Evolutionary conservation across 2,329 filamentous ascomycete genomes (phyloP).

Genomic region (Colletotrichum truncatum): DNA sequence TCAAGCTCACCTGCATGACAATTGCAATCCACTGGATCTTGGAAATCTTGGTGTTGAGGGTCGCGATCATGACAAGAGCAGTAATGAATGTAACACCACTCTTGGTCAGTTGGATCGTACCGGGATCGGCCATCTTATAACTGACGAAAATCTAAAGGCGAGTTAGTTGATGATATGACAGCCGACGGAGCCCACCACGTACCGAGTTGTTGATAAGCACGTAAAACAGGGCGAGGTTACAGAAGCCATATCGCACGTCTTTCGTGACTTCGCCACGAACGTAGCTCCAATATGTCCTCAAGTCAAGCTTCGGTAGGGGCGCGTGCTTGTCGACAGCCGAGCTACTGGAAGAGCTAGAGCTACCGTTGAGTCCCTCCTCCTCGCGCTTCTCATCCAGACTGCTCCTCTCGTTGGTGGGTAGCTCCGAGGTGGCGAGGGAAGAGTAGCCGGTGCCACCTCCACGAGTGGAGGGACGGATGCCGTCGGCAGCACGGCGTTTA

Average conservation of each 20-base stretch:
- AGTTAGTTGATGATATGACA: constrained; percentile 18
- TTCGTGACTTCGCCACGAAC: constrained; percentile 36
- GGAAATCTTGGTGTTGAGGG: constrained; percentile 37
- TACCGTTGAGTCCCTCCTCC: constrained; percentile 28
- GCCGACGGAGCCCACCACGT: background rate
- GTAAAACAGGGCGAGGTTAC: constrained; percentile 42
- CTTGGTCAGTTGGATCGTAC: constrained; percentile 42
- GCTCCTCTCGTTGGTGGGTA: constrained; percentile 24
- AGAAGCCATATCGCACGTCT: constrained; percentile 42
- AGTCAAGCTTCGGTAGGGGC: constrained; percentile 16
- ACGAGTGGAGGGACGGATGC: constrained; percentile 30
- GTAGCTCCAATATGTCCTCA: constrained; percentile 33
- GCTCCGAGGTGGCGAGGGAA: constrained; percentile 27
- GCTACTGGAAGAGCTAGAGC: constrained; percentile 11
- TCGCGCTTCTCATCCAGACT: constrained; percentile 34
- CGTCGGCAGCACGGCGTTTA: constrained; percentile 27
- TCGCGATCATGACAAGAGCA: constrained; percentile 39
- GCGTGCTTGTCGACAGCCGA: constrained; percentile 16
- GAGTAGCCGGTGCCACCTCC: constrained; percentile 30
- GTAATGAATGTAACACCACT: constrained; percentile 43
- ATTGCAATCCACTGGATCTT: constrained; percentile 43
- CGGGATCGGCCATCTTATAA: constrained; percentile 42
- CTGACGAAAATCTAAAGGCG: constrained; percentile 38
- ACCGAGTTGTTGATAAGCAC: constrained; percentile 45
- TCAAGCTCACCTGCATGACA: constrained; percentile 37